phyloP scores from a whole-genome alignment of 2,329 filamentous ascomycete genomes.

The Aureobasidium sp. region DNA sequence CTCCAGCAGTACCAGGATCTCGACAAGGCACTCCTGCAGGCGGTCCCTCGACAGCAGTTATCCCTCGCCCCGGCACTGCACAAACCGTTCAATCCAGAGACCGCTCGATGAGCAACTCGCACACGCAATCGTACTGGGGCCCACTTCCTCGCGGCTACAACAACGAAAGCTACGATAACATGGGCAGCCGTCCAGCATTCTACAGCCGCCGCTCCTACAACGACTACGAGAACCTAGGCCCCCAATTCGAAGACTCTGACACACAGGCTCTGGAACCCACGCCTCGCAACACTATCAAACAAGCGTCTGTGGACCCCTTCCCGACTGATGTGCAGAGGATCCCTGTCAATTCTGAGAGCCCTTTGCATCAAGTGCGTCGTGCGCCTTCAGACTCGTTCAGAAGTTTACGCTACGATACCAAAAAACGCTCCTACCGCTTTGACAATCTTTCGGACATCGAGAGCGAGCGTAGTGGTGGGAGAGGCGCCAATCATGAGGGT shows the following conservation, averaged over 20 bases:
- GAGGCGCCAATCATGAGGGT: background rate
- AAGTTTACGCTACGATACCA: background rate
- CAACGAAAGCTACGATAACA: background rate
- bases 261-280: background rate
- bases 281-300: background rate
- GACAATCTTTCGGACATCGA: conserved; percentile 3
- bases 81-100: background rate
- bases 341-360: background rate
- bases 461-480: background rate
- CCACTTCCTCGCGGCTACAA: background rate
- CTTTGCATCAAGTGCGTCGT: background rate
- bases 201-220: background rate
- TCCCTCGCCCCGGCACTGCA: background rate
- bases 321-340: background rate
- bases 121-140: background rate
- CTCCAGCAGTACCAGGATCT: background rate
- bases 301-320: conserved; percentile 5
- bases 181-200: background rate
- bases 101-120: background rate
- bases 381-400: background rate
- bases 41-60: background rate
- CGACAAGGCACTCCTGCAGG: background rate
- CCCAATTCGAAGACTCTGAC: background rate
- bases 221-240: background rate
- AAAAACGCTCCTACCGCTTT: conserved; percentile 3